Evolutionary conservation across 1,284 basidiomycete species (phyloP), one percentile per base, ranked within the genome.

Genomic region (Rhodotorula glutinis): DNA sequence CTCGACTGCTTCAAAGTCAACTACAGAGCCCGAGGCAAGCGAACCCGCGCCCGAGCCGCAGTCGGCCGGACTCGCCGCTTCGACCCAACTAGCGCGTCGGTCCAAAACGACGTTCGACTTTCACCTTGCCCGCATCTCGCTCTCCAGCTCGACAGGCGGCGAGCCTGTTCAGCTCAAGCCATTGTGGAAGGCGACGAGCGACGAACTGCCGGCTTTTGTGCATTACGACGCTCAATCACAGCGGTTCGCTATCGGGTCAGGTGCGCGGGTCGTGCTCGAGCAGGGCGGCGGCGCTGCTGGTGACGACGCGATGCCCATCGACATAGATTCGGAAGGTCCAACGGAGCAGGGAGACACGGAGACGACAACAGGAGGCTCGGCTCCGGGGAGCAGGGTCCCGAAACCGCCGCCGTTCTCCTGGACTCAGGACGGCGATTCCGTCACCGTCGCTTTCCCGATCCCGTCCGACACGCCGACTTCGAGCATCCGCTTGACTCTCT

Each of bases 371-470:
- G 38, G 17, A 14, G 21, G 25, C 9, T 8, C 2, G 5, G 11
- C 21, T 3, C 54, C 21, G 1, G 41, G 10, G 2, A 19, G 27
- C 46, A 25, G n/a, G 46, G n/a, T 14, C 75, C 72, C 80, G 3
- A 78, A 44, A 25, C 63, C 71, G 25, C 85, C 85, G 25, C 88
- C 90, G 1, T 96, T 92, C 78, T 89, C 90, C 0, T 98, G 94
- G 94, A 90, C 87, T 0, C 94, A 98, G 77, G 88, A 88, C 4
- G 77, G 85, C 3, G 90, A 92, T 76, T 86, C 88, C 0, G 81
- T 97, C 49, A 92, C 90, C 0, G 78, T 97, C 65, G 87, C 86
- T 0, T 88, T 97, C 74, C 85, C 90, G 2, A 82, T 97, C 3
- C 91, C 91, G 0, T 83, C 87, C 0, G 82, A 81, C 63, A 90